Evolutionary conservation across 306 rosid genomes (phyloP).

Genomic region (Fragaria vesca): DNA sequence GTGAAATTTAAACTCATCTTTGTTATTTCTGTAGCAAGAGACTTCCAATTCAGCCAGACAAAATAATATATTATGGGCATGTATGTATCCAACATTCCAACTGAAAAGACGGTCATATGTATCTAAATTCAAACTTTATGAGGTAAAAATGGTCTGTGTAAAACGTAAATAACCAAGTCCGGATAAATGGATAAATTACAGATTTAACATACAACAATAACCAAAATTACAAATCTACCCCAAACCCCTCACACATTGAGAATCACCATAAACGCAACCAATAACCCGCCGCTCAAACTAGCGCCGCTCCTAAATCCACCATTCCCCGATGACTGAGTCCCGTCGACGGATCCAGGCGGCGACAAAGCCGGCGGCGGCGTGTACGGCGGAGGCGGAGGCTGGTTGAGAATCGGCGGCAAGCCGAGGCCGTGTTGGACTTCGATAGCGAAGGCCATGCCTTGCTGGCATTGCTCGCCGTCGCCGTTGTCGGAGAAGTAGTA

Average conservation of each 20-base stretch:
- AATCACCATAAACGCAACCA: constrained; percentile 14
- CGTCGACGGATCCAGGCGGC: constrained; percentile 34
- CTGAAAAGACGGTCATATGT: no score
- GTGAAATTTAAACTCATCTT: no score
- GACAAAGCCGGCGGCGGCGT: constrained; percentile 49
- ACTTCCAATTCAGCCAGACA: no score
- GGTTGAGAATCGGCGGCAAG: constrained; percentile 78
- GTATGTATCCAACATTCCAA: no score
- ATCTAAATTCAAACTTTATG: no score
- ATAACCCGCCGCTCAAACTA: constrained; percentile 26
- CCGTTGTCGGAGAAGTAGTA: constrained; percentile 68
- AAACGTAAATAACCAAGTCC: not conserved
- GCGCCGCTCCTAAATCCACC: constrained; percentile 26
- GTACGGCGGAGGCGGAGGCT: constrained; percentile 90
- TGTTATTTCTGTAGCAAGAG: no score
- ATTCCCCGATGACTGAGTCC: constrained; percentile 19
- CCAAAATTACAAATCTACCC: not conserved
- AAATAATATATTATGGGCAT: no score
- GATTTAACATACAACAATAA: not conserved
- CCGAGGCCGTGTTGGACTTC: constrained; percentile 63
- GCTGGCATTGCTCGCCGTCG: constrained; percentile 64
- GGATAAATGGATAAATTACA: not conserved
- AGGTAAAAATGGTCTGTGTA: not conserved
- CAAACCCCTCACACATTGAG: not conserved
- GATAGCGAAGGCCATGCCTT: constrained; percentile 72